Evolutionary conservation across 257 asterid species (phyloP), one percentile per base, ranked within the genome.

Genomic region (Linderniella brevidens): DNA sequence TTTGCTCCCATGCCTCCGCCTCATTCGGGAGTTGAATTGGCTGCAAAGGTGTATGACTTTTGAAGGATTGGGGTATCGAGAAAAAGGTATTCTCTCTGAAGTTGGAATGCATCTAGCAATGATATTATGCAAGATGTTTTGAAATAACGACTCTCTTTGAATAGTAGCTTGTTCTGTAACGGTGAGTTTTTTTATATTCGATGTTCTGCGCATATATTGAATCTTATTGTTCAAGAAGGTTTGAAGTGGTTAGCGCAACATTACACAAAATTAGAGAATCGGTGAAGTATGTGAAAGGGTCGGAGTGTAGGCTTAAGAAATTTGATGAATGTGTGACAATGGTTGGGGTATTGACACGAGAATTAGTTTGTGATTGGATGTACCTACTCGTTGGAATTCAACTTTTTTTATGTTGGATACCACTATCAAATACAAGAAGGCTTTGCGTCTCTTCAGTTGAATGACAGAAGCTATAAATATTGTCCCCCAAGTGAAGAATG

Each of bases 201-300:
- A 25, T 25, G 32, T 25, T 25, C 32, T 25, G 32, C 32, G 6
- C 32, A 25, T 25, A 25, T 25, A 25, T 25, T 25, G 32, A 25
- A 25, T 25, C 32, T 25, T 25, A 25, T 25, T 13, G 52, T 55
- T 11, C 15, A 46, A 36, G 42, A 54, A n/a, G 38, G 48, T 37
- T 9, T 46, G 9, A 46, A 36, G 17, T 17, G 0, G 20, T 10
- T 6, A 5, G 5, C 20, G 43, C 13, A 12, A 16, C 54, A 12
- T 47, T 46, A 6, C 32, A 12, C 11, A 56, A 56, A 18, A 56
- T 56, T 37, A 37, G 54, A 19, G 46, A 46, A 6, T 55, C 47
- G 37, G 5, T 46, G 8, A 46, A 56, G 14, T 56, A 56, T 47
- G 61, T 46, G 8, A 56, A 56, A 19, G 18, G 48, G 20, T 37